Evolutionary conservation across 2,329 filamentous ascomycete genomes (phyloP).

Genomic region (Lithohypha guttulata): DNA sequence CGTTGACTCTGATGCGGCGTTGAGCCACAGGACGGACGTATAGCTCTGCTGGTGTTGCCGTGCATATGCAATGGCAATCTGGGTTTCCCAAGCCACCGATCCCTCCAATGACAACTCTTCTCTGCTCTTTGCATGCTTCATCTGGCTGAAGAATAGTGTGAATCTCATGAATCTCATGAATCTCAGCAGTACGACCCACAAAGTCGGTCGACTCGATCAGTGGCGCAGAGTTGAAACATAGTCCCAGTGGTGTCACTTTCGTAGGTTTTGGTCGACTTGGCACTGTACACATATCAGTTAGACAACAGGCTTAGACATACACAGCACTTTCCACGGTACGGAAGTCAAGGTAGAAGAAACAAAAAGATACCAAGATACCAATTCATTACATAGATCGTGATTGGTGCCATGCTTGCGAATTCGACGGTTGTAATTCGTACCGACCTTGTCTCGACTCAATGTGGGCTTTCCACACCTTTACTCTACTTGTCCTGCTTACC

Average conservation of each 20-base stretch:
- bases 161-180: slow-evolving; percentile 12
- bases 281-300: background rate
- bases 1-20: slow-evolving; percentile 30
- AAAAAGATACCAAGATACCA: background rate
- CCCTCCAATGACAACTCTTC: slow-evolving; percentile 28
- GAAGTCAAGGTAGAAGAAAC: background rate
- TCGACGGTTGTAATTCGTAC: background rate
- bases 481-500: background rate
- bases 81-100: slow-evolving; percentile 33
- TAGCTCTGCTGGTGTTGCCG: slow-evolving; percentile 28
- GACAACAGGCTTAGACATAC: background rate
- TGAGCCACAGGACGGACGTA: slow-evolving; percentile 35
- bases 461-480: background rate
- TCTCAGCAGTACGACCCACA: slow-evolving; percentile 10
- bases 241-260: background rate
- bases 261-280: background rate
- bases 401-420: background rate
- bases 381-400: background rate
- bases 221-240: background rate
- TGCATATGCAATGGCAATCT: slow-evolving; percentile 25
- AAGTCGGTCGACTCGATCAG: slow-evolving; percentile 4
- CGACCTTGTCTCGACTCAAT: background rate
- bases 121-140: background rate
- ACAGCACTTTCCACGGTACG: background rate
- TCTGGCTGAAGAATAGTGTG: slow-evolving; percentile 9